These are phyloP conservation scores for Kickxella alabastrina DNA, from an alignment of 192 early-diverging fungal species.

Conservation along the genomic window DNA sequence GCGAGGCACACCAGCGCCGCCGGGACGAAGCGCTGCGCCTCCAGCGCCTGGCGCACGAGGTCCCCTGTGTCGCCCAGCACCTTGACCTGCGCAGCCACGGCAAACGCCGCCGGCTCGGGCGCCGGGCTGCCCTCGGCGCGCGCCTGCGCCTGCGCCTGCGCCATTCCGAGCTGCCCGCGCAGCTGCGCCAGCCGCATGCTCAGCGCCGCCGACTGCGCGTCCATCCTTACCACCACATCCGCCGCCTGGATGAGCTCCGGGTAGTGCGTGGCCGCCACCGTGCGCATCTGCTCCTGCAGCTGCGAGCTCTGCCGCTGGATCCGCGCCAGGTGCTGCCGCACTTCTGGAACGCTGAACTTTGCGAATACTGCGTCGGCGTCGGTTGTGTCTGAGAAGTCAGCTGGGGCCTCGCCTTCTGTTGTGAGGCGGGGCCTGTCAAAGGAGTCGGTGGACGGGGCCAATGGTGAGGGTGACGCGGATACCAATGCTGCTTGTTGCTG, in stretches of 20 bases:
- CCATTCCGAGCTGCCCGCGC: conserved; percentile 9
- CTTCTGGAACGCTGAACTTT: conserved; percentile 25
- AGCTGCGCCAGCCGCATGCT: conserved; percentile 15
- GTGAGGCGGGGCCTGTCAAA: too few species aligned
- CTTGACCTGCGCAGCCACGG: conserved; percentile 43
- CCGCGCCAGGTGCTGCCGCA: conserved; percentile 29
- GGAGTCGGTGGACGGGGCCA: too few species aligned
- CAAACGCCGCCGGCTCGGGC: conserved; percentile 12
- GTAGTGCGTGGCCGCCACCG: conserved; percentile 31
- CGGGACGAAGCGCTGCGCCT: conserved; percentile 23
- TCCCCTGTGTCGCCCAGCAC: conserved; percentile 46
- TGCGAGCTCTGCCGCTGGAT: conserved; percentile 24
- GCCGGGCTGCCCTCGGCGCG: not conserved
- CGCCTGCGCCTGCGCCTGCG: not conserved
- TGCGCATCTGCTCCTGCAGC: conserved; percentile 32
- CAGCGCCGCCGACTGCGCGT: conserved; percentile 17
- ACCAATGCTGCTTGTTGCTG: conserved; percentile 4
- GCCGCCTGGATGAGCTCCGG: conserved; percentile 44
- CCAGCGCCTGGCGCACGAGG: conserved; percentile 43
- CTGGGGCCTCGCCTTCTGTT: too few species aligned
- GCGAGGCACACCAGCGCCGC: conserved; percentile 41
- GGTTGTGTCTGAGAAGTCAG: too few species aligned
- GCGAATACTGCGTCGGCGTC: conserved; percentile 20
- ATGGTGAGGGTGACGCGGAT: too few species aligned
- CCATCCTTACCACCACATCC: conserved; percentile 37